Conservation (phyloP, 768 basidiomycete species). For the Panellus pusillus region DNA sequence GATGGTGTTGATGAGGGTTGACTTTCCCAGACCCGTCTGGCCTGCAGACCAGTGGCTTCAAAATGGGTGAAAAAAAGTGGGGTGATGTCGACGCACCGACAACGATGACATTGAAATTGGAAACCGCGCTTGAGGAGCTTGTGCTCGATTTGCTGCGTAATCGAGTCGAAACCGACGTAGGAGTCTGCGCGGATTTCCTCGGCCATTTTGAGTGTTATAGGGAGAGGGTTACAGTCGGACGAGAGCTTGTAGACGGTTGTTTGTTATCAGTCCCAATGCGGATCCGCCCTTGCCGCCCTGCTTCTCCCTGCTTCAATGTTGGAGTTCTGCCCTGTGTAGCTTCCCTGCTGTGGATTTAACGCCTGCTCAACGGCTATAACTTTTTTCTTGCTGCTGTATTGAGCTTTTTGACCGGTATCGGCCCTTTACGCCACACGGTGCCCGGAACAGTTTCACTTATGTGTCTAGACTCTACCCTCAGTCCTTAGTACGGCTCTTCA, state of each 20-base stretch:
- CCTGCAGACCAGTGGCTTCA: conserved; percentile 46
- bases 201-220: conserved; percentile 32
- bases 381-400: too few relatives aligned
- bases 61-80: conserved; percentile 3
- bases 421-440: too few relatives aligned
- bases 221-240: conserved; percentile 5
- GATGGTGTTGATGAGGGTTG: conserved; percentile 97
- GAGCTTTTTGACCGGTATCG: too few relatives aligned
- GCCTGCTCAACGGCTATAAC: too few relatives aligned
- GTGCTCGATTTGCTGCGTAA: conserved; percentile 97
- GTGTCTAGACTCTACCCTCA: too few relatives aligned
- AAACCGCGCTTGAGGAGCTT: conserved; percentile 99
- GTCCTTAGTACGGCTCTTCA: too few relatives aligned
- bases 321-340: background rate
- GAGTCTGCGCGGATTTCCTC: conserved; percentile 88
- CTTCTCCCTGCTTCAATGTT: background rate
- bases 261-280: background rate
- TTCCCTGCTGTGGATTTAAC: too few relatives aligned
- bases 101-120: conserved; percentile 98
- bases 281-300: too few relatives aligned
- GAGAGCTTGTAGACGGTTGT: conserved; percentile 1
- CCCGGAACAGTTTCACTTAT: too few relatives aligned
- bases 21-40: conserved; percentile 97
- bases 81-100: conserved; percentile 56
- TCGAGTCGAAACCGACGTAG: conserved; percentile 98